A percentile compares a stretch with the other conserved stretches of the same genome.
These are phyloP conservation scores for Rhododendron molle DNA, from an alignment of 148 eudicot species.

Conservation along the genomic window DNA sequence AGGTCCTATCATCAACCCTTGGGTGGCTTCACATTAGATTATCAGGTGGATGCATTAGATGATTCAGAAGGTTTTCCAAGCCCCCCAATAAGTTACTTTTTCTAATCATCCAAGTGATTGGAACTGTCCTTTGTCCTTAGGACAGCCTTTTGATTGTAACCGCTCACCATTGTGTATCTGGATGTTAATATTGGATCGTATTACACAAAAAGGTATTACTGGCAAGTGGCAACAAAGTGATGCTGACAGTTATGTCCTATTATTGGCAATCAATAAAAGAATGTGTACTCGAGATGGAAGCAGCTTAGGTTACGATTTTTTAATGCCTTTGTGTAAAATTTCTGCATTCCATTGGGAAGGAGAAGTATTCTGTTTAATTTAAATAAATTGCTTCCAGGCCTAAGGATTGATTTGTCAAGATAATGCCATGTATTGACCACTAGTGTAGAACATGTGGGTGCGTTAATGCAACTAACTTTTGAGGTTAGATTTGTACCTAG, in stretches of 20 bases:
- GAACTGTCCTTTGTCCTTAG: background rate
- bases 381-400: background rate
- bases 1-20: background rate
- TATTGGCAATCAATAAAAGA: background rate
- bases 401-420: background rate
- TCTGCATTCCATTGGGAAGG: background rate
- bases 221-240: conserved; percentile 8
- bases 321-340: background rate
- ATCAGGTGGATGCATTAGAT: background rate
- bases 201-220: background rate
- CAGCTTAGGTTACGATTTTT: background rate
- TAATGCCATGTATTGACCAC: background rate
- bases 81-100: background rate
- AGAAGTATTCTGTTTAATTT: background rate
- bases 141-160: background rate
- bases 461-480: background rate
- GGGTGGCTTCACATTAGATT: background rate
- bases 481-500: background rate
- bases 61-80: background rate
- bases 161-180: background rate
- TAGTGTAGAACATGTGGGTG: background rate
- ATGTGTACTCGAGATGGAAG: background rate
- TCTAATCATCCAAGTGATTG: background rate
- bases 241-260: background rate
- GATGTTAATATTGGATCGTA: background rate